phyloP scores from a whole-genome alignment of 495 filamentous ascomycete genomes.

The Choiromyces venosus region DNA sequence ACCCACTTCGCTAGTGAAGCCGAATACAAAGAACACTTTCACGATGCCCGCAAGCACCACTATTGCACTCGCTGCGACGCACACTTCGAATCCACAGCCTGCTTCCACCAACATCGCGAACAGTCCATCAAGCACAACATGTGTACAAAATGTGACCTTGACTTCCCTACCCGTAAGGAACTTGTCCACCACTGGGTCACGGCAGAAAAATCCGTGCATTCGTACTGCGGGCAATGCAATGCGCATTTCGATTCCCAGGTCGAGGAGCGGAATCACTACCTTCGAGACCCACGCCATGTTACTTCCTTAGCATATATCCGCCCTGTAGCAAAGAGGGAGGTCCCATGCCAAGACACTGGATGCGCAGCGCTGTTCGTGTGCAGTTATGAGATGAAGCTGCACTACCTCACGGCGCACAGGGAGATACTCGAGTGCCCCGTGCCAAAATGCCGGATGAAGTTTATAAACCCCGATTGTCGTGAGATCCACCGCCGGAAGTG shows the following conservation, averaged over 20 bases:
- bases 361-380: constrained; percentile 21
- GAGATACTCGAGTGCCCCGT: constrained; percentile 19
- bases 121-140: constrained; percentile 21
- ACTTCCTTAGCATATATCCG: constrained; percentile 11
- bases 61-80: constrained; percentile 32
- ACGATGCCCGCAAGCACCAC: constrained; percentile 9
- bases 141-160: constrained; percentile 17
- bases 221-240: constrained; percentile 26
- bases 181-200: constrained; percentile 21
- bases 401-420: constrained; percentile 20
- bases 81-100: constrained; percentile 16
- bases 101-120: constrained; percentile 13
- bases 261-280: constrained; percentile 22
- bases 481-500: constrained; percentile 25
- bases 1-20: constrained; percentile 16
- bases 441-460: constrained; percentile 14
- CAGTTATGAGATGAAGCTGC: constrained; percentile 25
- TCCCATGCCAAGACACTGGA: constrained; percentile 12
- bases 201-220: constrained; percentile 8
- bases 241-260: constrained; percentile 10
- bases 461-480: constrained; percentile 20
- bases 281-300: constrained; percentile 14
- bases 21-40: constrained; percentile 16
- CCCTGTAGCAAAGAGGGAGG: constrained; percentile 14
- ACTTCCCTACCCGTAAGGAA: constrained; percentile 21